A percentile compares a stretch with the other conserved stretches of the same genome.
phyloP scores from a whole-genome alignment of 1,284 basidiomycete genomes.

The Thecaphora thlaspeos region DNA sequence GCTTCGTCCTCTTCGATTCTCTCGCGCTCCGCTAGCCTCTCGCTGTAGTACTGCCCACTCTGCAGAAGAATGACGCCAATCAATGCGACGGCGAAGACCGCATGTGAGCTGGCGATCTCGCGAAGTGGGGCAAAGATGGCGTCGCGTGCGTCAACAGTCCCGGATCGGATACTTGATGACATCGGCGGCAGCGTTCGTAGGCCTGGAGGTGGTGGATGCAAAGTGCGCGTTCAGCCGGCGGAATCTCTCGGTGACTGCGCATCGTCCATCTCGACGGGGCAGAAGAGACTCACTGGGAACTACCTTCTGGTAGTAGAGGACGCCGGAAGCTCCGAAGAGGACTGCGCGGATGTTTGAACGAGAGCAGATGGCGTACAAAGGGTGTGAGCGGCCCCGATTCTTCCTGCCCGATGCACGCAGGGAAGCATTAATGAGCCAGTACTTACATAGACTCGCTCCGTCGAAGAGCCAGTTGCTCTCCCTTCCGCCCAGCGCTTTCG shows the following conservation, averaged over 20 bases:
- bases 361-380: not conserved
- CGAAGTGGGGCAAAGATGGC: constrained; percentile 40
- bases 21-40: constrained; percentile 54
- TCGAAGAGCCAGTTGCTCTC: constrained; percentile 58
- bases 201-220: constrained; percentile 4
- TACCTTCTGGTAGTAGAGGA: constrained; percentile 51
- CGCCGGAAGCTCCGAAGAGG: constrained; percentile 48
- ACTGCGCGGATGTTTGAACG: constrained; percentile 10
- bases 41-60: constrained; percentile 56
- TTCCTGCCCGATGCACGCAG: no score
- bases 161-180: constrained; percentile 10
- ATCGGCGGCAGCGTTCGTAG: constrained; percentile 23
- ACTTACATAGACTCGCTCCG: constrained; percentile 53
- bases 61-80: constrained; percentile 54
- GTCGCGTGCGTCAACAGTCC: constrained; percentile 19
- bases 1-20: constrained; percentile 55
- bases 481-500: constrained; percentile 45
- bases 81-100: constrained; percentile 52
- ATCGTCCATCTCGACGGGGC: no score
- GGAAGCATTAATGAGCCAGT: no score
- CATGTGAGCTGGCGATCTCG: constrained; percentile 52
- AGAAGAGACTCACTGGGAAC: constrained; percentile 33
- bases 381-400: no score
- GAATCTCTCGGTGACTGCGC: no score
- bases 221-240: no score